Conservation (phyloP, 176 grass and related monocot genomes). For the Carex kokanica region DNA sequence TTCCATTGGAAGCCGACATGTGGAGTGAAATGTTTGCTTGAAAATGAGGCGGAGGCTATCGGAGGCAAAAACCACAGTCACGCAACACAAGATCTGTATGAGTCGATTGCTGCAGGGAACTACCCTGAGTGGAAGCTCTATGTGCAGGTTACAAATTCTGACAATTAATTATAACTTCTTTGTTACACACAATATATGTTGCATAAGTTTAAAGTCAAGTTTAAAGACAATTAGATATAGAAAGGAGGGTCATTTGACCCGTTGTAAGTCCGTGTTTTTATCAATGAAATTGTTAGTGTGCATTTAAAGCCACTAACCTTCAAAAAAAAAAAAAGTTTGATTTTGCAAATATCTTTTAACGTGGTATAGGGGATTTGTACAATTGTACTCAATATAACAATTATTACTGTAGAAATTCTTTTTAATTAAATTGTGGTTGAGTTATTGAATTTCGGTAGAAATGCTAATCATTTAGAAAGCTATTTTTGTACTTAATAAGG, state of each 20-base stretch:
- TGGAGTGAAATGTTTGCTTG: constrained; percentile 60
- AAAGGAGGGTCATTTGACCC: no score
- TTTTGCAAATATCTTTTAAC: not conserved
- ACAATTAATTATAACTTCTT: not conserved
- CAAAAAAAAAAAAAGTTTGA: not conserved
- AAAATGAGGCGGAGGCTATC: constrained; percentile 62
- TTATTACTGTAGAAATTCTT: not conserved
- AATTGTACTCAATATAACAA: not conserved
- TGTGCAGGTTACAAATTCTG: constrained; percentile 46
- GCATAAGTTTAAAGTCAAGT: not conserved
- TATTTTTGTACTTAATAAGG: not conserved
- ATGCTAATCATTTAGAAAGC: not conserved
- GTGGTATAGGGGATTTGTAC: not conserved
- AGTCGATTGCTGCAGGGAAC: constrained; percentile 66
- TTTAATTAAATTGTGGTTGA: not conserved
- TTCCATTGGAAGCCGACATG: constrained; percentile 92
- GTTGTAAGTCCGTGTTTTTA: no score
- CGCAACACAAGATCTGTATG: constrained; percentile 83
- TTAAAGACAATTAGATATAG: no score
- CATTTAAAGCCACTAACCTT: no score
- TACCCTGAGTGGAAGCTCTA: constrained; percentile 93
- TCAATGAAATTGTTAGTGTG: no score
- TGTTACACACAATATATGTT: not conserved
- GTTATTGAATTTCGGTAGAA: not conserved
- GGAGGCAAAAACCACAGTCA: constrained; percentile 85